These are phyloP conservation scores for Pseudogymnoascus sp. DNA, from an alignment of 2,329 filamentous ascomycete species.

Conservation along the genomic window DNA sequence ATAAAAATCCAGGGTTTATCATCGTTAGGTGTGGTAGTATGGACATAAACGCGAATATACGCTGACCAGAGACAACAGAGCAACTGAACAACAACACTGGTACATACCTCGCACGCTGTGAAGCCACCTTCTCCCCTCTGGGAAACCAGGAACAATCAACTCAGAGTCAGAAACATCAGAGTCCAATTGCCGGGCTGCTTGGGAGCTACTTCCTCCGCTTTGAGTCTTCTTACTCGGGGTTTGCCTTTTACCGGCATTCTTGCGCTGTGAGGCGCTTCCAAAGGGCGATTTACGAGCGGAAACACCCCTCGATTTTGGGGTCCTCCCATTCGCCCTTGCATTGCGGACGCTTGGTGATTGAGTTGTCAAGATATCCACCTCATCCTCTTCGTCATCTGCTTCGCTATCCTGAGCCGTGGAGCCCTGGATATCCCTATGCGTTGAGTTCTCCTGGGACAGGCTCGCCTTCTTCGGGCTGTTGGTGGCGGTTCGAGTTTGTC, in stretches of 20 bases:
- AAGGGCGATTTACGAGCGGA: not conserved
- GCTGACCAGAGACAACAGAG: not conserved
- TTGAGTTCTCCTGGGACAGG: not conserved
- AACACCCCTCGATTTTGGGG: not conserved
- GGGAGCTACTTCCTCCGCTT: not conserved
- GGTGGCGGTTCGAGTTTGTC: not conserved
- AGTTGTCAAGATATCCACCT: not conserved
- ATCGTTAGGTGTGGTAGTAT: not conserved
- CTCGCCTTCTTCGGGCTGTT: not conserved
- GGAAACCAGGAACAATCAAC: not conserved
- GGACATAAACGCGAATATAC: not conserved
- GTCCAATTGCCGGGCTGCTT: not conserved
- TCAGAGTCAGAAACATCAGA: not conserved
- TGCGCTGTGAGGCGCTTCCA: not conserved
- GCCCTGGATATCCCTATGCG: not conserved
- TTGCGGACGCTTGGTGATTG: not conserved
- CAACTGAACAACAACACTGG: not conserved
- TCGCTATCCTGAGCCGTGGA: not conserved
- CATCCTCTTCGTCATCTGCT: not conserved
- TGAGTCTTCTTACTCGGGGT: not conserved
- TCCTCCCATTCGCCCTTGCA: not conserved
- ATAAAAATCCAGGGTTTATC: not conserved
- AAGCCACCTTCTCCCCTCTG: constrained; percentile 9
- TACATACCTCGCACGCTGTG: constrained; percentile 4
- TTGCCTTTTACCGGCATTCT: not conserved